Base-by-base conservation (phyloP, 441 rosid species). In the Macaranga tanarius region DNA sequence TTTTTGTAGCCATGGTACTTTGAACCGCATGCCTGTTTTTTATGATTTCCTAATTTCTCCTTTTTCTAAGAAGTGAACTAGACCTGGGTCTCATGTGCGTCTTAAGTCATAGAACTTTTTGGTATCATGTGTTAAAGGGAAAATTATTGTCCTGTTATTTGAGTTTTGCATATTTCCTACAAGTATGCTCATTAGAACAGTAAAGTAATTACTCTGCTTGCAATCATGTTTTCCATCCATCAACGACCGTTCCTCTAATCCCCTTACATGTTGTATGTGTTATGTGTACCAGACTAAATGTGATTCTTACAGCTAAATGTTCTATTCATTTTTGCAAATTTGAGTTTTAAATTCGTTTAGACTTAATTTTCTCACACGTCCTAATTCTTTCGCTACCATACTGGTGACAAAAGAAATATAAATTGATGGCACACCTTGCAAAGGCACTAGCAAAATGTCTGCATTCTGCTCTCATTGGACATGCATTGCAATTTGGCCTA, bases 381-480 rank as follows among this genome's bases (percentile, higher is more conserved):
- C 11, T 12, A 56, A 25, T 28, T n/a, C 57, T 23, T 38, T 58
- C 44, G 25, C 4, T 47, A 50, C 20, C 38, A 31, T 20, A 42
- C 2, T 15, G 38, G 50, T 19, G 22, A 31, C 52, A 62, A n/a
- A 12, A n/a, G 25, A 57, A 58, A 3, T 15, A 62, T 16, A 31
- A 1, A 69, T 26, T 52, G 17, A 26, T 66, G 76, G 77, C 85
- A 77, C 72, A 93, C 99, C 99, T 96, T 78, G 99, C 91, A 88
- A 88, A 96, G 69, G 99, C 99, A 85, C 99, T 96, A 52, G 99
- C 98, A 81, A 92, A 96, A 79, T 96, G 99, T 79, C 97, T 88
- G 88, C 99, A 96, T 68, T 93, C 98, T 77, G 95, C 93, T 85
- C 97, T 86, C 97, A 96, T 89, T 62, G 99, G 99, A 75, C 99